Conservation (phyloP, 192 early-diverging fungal species). For the Gamsiella multidivaricata region DNA sequence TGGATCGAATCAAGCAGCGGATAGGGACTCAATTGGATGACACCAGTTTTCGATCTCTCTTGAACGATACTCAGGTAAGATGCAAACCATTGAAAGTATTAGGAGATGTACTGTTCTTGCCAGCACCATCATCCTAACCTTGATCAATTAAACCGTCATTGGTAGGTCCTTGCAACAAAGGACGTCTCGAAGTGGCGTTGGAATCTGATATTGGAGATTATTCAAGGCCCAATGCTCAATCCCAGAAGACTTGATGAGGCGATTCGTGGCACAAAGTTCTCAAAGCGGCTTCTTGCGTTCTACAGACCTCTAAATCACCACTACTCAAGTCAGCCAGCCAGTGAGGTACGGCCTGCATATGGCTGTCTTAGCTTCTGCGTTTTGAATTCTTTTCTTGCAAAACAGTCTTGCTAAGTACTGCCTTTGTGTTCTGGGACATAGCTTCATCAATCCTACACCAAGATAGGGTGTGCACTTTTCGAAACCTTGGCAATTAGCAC, state of each 20-base stretch:
- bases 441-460: constrained; percentile 60
- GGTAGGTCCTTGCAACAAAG: constrained; percentile 73
- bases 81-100: neutral
- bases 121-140: too few species aligned
- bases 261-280: constrained; percentile 73
- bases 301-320: constrained; percentile 76
- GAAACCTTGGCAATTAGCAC: constrained; percentile 66
- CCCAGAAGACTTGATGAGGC: constrained; percentile 81
- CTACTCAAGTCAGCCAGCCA: constrained; percentile 73
- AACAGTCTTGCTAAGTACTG: neutral
- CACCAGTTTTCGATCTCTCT: constrained; percentile 69
- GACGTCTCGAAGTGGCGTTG: constrained; percentile 85
- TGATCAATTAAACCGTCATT: neutral
- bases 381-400: neutral
- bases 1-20: constrained; percentile 67
- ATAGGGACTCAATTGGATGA: constrained; percentile 79
- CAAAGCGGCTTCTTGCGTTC: constrained; percentile 78
- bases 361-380: neutral
- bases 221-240: constrained; percentile 82
- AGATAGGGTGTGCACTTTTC: constrained; percentile 77
- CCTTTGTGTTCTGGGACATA: neutral
- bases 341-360: constrained; percentile 51
- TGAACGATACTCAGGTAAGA: constrained; percentile 75
- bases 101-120: too few species aligned
- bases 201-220: constrained; percentile 77